Conservation (phyloP, 768 basidiomycete species). For the Melanogaster broomeanus region DNA sequence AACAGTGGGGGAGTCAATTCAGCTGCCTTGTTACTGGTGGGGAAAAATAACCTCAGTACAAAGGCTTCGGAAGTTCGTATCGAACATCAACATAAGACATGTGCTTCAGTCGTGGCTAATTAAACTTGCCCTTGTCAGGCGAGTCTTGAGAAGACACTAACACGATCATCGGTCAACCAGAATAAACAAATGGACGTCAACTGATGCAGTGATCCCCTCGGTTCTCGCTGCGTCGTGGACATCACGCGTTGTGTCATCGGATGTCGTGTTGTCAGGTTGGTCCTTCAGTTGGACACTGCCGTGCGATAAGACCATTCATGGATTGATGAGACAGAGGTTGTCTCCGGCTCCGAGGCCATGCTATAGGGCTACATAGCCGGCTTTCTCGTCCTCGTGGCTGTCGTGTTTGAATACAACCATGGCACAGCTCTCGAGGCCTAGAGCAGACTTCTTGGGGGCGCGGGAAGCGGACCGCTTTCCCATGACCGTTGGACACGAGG, state of each 20-base stretch:
- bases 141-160: too few relatives aligned
- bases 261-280: slow-evolving; percentile 4
- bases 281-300: background rate
- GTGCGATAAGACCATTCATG: background rate
- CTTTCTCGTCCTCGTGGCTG: background rate
- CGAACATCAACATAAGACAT: background rate
- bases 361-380: slow-evolving; percentile 11
- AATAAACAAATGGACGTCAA: background rate
- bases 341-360: slow-evolving; percentile 26
- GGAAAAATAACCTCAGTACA: background rate
- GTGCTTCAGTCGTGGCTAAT: background rate
- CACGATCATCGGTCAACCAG: background rate
- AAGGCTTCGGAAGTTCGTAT: background rate
- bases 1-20: background rate
- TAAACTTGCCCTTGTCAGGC: background rate
- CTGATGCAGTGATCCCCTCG: slow-evolving; percentile 8
- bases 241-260: slow-evolving; percentile 8
- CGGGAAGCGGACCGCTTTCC: slow-evolving; percentile 1
- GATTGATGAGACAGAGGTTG: background rate
- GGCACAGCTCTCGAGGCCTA: slow-evolving; percentile 1
- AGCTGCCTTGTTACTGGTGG: background rate
- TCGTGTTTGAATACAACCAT: background rate
- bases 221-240: slow-evolving; percentile 10
- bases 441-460: slow-evolving; percentile 7
- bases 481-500: slow-evolving; percentile 4